phyloP scores from a whole-genome alignment of 179 eudicot genomes.

The Beta corolliflora region DNA sequence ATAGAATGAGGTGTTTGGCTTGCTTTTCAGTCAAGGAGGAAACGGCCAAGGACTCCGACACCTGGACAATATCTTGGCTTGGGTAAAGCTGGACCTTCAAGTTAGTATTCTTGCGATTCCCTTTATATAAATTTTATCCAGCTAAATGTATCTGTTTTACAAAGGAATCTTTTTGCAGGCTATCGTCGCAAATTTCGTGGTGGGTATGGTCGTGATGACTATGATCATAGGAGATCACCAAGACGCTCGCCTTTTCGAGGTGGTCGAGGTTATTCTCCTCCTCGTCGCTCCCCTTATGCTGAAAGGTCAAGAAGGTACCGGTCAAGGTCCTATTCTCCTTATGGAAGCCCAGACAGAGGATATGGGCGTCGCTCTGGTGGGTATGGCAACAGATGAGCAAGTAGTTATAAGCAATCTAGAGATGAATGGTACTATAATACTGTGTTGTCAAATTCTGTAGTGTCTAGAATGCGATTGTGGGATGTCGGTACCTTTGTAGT shows the following conservation, averaged over 20 bases:
- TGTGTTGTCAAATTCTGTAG: not conserved
- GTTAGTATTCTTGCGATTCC: not conserved
- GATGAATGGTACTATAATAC: slow-evolving; percentile 18
- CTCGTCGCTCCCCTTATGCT: slow-evolving; percentile 65
- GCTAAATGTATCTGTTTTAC: too few relatives aligned
- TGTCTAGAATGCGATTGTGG: slow-evolving; percentile 15
- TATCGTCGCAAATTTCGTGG: slow-evolving; percentile 72
- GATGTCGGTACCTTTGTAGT: not conserved
- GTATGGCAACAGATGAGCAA: slow-evolving; percentile 37
- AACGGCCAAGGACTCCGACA: slow-evolving; percentile 95
- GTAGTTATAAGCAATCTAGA: not conserved
- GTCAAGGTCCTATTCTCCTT: slow-evolving; percentile 88
- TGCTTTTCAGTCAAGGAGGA: slow-evolving; percentile 87
- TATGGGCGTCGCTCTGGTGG: slow-evolving; percentile 53
- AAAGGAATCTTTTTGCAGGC: slow-evolving; percentile 40
- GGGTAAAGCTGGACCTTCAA: slow-evolving; percentile 61
- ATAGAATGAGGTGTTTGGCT: slow-evolving; percentile 21
- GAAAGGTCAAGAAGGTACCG: slow-evolving; percentile 91
- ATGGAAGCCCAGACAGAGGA: slow-evolving; percentile 62
- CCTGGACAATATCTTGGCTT: slow-evolving; percentile 96
- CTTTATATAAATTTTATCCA: not conserved
- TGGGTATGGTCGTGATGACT: slow-evolving; percentile 77
- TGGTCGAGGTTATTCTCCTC: slow-evolving; percentile 72
- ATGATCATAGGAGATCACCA: slow-evolving; percentile 85
- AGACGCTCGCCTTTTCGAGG: slow-evolving; percentile 80